Percentiles rank a stretch among this genome's conserved stretches.
phyloP scores from a whole-genome alignment of 345 rosid species.

The Pugionium cornutum region DNA sequence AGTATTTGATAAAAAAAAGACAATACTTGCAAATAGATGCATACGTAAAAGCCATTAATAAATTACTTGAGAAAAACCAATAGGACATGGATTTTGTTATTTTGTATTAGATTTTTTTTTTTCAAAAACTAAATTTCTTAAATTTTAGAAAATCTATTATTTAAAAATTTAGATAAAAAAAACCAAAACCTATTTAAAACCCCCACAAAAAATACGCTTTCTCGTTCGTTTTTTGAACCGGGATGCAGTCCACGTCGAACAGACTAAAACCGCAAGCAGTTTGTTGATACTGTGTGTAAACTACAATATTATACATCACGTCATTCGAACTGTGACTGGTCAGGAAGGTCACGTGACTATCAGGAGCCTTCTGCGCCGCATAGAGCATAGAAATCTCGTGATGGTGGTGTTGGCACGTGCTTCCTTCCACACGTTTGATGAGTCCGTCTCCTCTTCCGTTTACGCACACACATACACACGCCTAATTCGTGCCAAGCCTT shows the following conservation, averaged over 20 bases:
- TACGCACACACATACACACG: constrained; percentile 53
- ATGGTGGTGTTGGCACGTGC: constrained; percentile 49
- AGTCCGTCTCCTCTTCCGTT: constrained; percentile 23
- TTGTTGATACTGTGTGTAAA: background rate
- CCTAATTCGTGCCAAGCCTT: constrained; percentile 77
- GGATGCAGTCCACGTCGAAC: constrained; percentile 11
- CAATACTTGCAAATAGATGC: too few relatives aligned
- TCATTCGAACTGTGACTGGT: constrained; percentile 31
- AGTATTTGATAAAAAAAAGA: too few relatives aligned
- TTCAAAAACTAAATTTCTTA: too few relatives aligned
- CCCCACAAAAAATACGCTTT: background rate
- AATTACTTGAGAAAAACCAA: too few relatives aligned
- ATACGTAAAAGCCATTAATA: too few relatives aligned
- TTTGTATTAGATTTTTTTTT: too few relatives aligned
- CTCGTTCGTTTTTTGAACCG: background rate
- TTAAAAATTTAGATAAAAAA: too few relatives aligned
- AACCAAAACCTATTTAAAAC: background rate
- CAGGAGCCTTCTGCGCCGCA: constrained; percentile 27
- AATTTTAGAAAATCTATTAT: too few relatives aligned
- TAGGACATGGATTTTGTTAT: too few relatives aligned
- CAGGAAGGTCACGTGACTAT: constrained; percentile 41
- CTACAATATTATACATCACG: constrained; percentile 29
- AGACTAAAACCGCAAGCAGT: constrained; percentile 23
- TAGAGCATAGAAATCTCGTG: constrained; percentile 41
- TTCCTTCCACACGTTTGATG: constrained; percentile 40